Conservation (phyloP, 805 yeast genomes). For the Dipodascus geniculatus region DNA sequence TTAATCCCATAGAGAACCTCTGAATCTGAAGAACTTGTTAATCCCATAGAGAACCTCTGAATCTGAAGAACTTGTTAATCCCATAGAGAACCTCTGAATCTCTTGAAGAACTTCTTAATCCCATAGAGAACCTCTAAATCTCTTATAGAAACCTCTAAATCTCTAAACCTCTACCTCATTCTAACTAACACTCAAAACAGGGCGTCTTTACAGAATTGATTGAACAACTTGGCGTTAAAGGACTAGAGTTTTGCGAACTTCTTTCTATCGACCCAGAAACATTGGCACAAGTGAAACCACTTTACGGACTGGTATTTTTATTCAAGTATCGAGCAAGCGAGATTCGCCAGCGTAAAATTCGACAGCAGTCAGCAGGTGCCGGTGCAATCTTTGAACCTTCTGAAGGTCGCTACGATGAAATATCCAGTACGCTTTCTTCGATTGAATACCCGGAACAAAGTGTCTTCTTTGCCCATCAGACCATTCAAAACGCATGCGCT, state of each 20-base stretch:
- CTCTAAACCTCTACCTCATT: slow-evolving; percentile 2
- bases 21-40: too few species aligned
- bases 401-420: not conserved
- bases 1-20: too few species aligned
- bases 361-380: slow-evolving; percentile 1
- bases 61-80: too few species aligned
- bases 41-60: too few species aligned
- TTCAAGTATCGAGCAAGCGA: slow-evolving; percentile 44
- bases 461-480: slow-evolving; percentile 52
- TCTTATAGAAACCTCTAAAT: too few species aligned
- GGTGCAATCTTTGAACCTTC: not conserved
- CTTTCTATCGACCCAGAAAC: slow-evolving; percentile 37
- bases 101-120: too few species aligned
- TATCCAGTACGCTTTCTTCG: not conserved
- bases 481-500: slow-evolving; percentile 61
- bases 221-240: slow-evolving; percentile 40
- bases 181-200: slow-evolving; percentile 23
- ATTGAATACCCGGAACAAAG: slow-evolving; percentile 6
- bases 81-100: too few species aligned
- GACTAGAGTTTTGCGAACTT: slow-evolving; percentile 47
- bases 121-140: too few species aligned
- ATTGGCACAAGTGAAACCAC: slow-evolving; percentile 23
- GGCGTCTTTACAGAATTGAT: slow-evolving; percentile 51
- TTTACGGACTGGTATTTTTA: slow-evolving; percentile 50
- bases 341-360: slow-evolving; percentile 6